Evolutionary conservation across 2,329 filamentous ascomycete genomes (phyloP).

Genomic region (Colletotrichum filicis): DNA sequence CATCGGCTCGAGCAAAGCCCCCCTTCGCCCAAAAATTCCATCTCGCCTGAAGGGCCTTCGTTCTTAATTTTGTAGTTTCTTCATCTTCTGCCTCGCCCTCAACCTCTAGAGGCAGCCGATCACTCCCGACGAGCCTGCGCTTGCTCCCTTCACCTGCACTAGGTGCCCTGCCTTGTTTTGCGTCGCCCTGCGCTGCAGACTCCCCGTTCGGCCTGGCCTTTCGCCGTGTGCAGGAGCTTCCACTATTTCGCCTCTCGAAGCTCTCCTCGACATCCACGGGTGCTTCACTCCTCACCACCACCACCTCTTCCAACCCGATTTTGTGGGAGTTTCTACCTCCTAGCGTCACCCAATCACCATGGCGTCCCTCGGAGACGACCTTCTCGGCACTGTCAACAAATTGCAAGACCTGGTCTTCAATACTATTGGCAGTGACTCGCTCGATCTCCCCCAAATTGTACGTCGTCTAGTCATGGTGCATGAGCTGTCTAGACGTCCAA

Average conservation of each 20-base stretch:
- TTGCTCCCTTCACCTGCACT: slow-evolving; percentile 17
- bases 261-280: background rate
- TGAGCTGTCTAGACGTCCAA: background rate
- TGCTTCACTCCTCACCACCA: background rate
- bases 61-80: background rate
- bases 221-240: slow-evolving; percentile 1
- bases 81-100: background rate
- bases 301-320: background rate
- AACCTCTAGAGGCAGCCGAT: background rate
- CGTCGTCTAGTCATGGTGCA: slow-evolving; percentile 46
- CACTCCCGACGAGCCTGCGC: slow-evolving; percentile 1
- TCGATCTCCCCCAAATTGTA: slow-evolving; percentile 98
- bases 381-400: slow-evolving; percentile 96
- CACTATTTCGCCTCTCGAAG: background rate
- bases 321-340: background rate
- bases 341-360: slow-evolving; percentile 60
- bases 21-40: background rate
- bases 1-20: slow-evolving; percentile 2
- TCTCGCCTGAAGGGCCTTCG: slow-evolving; percentile 1
- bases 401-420: slow-evolving; percentile 99
- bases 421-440: slow-evolving; percentile 98
- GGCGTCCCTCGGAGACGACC: slow-evolving; percentile 95
- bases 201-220: background rate
- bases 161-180: slow-evolving; percentile 3
- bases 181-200: slow-evolving; percentile 14